Evolutionary conservation across 768 basidiomycete genomes (phyloP), one percentile per base, ranked within the genome.

Genomic region (Lanmaoa pseudosensibilis): DNA sequence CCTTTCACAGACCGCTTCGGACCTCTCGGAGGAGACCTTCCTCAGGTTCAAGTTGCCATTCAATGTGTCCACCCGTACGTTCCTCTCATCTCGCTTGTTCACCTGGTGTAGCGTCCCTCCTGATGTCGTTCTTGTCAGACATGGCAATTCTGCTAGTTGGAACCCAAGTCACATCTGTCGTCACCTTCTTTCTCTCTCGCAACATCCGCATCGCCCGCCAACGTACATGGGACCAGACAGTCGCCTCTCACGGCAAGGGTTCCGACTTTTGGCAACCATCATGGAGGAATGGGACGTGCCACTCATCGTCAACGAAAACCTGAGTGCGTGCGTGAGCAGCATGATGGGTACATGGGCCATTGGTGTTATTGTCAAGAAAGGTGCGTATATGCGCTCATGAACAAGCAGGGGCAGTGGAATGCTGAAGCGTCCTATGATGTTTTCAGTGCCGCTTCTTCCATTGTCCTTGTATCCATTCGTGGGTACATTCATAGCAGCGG

Each of bases 161-260:
- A 10, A 76, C 83, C 0, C 92, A 95, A 74, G 67, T 90, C 36
- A 89, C 90, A 0, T 73, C 73, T 19, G 87, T 98, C 54, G 78
- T 96, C 48, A 79, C 77, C 3, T 95, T 89, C 76, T 95, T 95
- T 74, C 81, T 98, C 49, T 80, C 85, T 30, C 84, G 84, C 45
- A 95, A 96, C 71, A 85, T 96, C 46, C 82, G 84, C 27, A 81
- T 94, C 43, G 91, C 93, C 0, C 82, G 87, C 2, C 83, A 83
- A 51, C 81, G 88, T 12, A 92, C 83, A 12, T 92, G 86, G 83
- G 86, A 83, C 19, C 87, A 94, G 67, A 95, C 93, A 0, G 84
- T 96, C 30, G 74, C 80, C 7, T 95, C 92, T 5, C 83, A 94
- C 2, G 87, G 87, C 13, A 96, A 96, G 63, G 85, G 86, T 0